These are phyloP conservation scores for Phialocephala subalpina DNA, from an alignment of 2,329 filamentous ascomycete genomes.

Conservation along the genomic window DNA sequence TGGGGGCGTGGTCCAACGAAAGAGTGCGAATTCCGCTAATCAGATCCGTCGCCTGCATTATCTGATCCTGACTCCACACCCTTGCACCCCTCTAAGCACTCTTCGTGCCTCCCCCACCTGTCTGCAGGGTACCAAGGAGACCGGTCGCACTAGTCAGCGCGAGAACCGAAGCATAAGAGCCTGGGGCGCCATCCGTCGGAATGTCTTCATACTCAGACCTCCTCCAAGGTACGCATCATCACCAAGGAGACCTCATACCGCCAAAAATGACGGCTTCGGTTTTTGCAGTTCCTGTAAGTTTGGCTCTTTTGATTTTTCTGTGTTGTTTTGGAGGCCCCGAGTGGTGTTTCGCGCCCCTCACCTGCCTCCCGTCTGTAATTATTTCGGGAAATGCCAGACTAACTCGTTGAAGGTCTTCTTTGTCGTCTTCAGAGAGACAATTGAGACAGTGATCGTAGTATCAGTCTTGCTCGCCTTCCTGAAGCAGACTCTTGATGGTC, in stretches of 20 bases:
- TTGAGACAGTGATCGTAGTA: conserved; percentile 86
- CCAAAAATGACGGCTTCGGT: conserved; percentile 68
- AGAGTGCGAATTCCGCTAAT: conserved; percentile 21
- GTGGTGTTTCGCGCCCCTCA: too few species aligned
- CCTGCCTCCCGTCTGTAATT: too few species aligned
- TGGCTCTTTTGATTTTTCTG: too few species aligned
- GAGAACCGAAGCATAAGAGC: not conserved
- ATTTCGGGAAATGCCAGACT: too few species aligned
- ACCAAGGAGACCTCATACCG: not conserved
- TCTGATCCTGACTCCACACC: conserved; percentile 23
- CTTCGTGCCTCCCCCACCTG: not conserved
- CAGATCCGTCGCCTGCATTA: conserved; percentile 29
- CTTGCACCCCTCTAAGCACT: not conserved
- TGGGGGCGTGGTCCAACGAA: not conserved
- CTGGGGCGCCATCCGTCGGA: not conserved
- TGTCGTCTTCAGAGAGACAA: conserved; percentile 85
- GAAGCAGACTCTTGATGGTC: conserved; percentile 77
- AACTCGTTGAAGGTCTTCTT: conserved; percentile 69
- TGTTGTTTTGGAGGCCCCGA: too few species aligned
- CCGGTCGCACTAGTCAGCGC: not conserved
- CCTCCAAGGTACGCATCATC: not conserved
- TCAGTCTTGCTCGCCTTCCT: conserved; percentile 87
- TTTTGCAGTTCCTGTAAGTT: conserved; percentile 68
- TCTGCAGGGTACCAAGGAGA: not conserved
- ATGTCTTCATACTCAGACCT: not conserved